Conservation (phyloP, 345 rosid species). For the Heritiera littoralis region DNA sequence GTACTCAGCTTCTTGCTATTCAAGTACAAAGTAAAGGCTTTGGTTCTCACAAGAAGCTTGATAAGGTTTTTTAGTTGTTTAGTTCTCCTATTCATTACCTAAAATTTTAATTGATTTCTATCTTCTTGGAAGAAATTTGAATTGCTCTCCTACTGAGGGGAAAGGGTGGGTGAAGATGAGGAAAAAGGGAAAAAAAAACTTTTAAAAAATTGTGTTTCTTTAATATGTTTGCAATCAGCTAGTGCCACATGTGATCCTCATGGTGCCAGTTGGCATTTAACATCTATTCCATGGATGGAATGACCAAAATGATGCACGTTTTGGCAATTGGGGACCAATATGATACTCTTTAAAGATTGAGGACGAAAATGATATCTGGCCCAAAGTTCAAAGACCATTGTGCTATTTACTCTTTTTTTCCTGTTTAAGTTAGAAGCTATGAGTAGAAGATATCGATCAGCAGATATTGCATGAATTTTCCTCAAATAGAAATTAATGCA, state of each 20-base stretch:
- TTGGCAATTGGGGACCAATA: no score
- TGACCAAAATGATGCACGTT: no score
- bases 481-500: neutral
- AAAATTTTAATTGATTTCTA: neutral
- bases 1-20: slow-evolving; percentile 72
- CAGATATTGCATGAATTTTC: neutral
- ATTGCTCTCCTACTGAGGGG: neutral
- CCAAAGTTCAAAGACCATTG: no score
- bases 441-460: neutral
- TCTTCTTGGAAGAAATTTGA: slow-evolving; percentile 4
- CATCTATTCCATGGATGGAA: no score
- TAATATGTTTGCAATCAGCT: no score
- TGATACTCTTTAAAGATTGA: no score
- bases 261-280: no score
- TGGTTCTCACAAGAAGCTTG: slow-evolving; percentile 42
- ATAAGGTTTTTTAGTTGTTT: slow-evolving; percentile 43
- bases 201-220: no score
- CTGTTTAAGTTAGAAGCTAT: neutral
- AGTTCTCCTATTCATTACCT: neutral
- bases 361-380: no score
- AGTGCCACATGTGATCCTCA: no score
- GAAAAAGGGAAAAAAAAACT: no score
- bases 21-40: slow-evolving; percentile 68
- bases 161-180: no score
- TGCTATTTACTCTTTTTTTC: neutral